phyloP scores from a whole-genome alignment of 345 rosid species.

The Litchi chinensis region DNA sequence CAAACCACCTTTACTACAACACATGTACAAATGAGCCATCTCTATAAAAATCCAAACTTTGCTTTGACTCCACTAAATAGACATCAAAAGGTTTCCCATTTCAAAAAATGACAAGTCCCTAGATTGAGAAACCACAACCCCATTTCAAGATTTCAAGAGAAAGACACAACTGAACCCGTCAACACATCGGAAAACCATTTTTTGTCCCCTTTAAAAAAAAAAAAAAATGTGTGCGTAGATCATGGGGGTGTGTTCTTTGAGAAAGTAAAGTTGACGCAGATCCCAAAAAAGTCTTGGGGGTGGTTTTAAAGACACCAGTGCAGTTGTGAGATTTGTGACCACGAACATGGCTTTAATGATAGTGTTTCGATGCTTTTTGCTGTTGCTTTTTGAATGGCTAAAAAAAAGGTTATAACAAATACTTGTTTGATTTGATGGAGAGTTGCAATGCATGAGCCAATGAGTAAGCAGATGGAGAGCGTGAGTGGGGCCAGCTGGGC shows the following conservation, averaged over 20 bases:
- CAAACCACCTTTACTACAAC: constrained; percentile 25
- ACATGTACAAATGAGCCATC: constrained; percentile 36
- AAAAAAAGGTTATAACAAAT: no score
- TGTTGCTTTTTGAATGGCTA: background rate
- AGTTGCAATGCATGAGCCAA: background rate
- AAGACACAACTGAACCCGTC: background rate
- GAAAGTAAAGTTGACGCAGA: constrained; percentile 12
- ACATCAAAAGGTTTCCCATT: background rate
- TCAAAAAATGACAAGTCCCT: background rate
- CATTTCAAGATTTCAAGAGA: background rate
- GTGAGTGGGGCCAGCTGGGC: background rate
- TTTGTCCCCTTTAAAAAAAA: background rate
- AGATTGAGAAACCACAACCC: constrained; percentile 3
- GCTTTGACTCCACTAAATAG: background rate
- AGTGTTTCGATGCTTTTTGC: background rate
- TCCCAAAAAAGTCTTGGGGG: constrained; percentile 2
- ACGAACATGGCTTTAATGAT: constrained; percentile 6
- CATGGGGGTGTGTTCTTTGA: background rate
- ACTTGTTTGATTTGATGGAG: background rate
- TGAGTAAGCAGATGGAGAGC: background rate
- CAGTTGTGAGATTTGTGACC: background rate
- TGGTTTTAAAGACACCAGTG: background rate
- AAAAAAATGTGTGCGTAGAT: background rate
- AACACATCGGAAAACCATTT: background rate
- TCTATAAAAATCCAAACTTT: constrained; percentile 2